Evolutionary conservation across 495 filamentous ascomycete genomes (phyloP).

Genomic region (Penicillium ucsense): DNA sequence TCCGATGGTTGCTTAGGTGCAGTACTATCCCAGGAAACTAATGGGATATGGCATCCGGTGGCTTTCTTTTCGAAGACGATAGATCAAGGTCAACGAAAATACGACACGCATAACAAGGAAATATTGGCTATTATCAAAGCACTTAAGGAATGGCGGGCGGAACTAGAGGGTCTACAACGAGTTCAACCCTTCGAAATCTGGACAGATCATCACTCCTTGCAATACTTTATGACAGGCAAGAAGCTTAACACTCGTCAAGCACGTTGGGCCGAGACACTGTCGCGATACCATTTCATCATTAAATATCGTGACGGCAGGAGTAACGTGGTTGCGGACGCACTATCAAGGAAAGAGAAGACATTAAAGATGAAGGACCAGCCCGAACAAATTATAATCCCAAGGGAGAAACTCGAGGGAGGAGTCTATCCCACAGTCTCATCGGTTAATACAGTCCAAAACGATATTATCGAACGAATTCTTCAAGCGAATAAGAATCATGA

Average conservation of each 20-base stretch:
- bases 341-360: conserved; percentile 1
- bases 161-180: conserved; percentile 8
- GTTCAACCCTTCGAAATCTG: conserved; percentile 1
- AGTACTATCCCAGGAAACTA: conserved; percentile 6
- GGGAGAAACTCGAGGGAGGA: no score
- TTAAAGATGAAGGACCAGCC: no score
- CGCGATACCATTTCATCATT: conserved; percentile 19
- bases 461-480: no score
- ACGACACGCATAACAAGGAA: conserved; percentile 22
- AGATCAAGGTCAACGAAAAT: conserved; percentile 11
- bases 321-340: neutral
- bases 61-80: conserved; percentile 19
- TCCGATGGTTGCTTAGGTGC: conserved; percentile 5
- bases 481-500: no score
- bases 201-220: conserved; percentile 3
- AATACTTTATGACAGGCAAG: neutral
- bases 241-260: neutral
- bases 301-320: conserved; percentile 11
- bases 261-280: conserved; percentile 14
- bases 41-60: conserved; percentile 6
- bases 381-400: no score
- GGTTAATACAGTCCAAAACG: no score
- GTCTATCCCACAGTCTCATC: no score
- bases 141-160: conserved; percentile 4
- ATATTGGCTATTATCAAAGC: conserved; percentile 10